These are phyloP conservation scores for Gossypium davidsonii DNA, from an alignment of 441 rosid genomes.

Conservation along the genomic window DNA sequence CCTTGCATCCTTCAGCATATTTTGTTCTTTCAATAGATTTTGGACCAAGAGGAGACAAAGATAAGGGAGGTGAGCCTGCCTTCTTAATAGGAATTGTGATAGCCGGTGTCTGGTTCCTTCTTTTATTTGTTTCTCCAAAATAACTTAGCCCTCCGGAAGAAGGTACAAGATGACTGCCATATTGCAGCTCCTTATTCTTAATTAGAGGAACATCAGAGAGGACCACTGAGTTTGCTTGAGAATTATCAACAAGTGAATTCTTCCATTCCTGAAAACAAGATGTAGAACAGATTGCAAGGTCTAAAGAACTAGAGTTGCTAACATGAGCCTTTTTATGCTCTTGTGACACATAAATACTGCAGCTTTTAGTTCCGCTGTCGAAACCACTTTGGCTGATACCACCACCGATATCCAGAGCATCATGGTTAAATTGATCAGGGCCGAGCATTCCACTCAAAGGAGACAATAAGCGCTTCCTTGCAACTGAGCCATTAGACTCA, in stretches of 20 bases:
- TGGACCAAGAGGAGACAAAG: conserved; percentile 58
- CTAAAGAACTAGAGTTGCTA: conserved; percentile 23
- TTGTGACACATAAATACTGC: conserved; percentile 23
- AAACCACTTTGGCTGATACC: conserved; percentile 21
- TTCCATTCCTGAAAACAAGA: conserved; percentile 26
- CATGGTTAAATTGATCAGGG: conserved; percentile 33
- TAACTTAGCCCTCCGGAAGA: conserved; percentile 14
- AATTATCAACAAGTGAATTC: conserved; percentile 17
- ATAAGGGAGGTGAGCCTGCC: conserved; percentile 29
- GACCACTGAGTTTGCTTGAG: conserved; percentile 18
- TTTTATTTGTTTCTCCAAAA: conserved; percentile 21
- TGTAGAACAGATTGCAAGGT: conserved; percentile 20
- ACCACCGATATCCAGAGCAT: conserved; percentile 30
- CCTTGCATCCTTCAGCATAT: conserved; percentile 18
- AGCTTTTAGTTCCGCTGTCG: conserved; percentile 4
- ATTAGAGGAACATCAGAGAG: conserved; percentile 29
- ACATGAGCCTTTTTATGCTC: conserved; percentile 53
- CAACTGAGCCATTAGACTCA: conserved; percentile 30
- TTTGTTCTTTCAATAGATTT: conserved; percentile 30
- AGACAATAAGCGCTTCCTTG: conserved; percentile 42
- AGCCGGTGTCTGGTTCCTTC: conserved; percentile 26
- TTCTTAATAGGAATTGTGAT: conserved; percentile 34
- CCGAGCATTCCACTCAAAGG: conserved; percentile 44
- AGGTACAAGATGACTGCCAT: conserved; percentile 14
- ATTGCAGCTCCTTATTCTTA: conserved; percentile 19